Base-by-base conservation (phyloP, 2,329 filamentous ascomycete genomes). In the Pezicula radicicola region DNA sequence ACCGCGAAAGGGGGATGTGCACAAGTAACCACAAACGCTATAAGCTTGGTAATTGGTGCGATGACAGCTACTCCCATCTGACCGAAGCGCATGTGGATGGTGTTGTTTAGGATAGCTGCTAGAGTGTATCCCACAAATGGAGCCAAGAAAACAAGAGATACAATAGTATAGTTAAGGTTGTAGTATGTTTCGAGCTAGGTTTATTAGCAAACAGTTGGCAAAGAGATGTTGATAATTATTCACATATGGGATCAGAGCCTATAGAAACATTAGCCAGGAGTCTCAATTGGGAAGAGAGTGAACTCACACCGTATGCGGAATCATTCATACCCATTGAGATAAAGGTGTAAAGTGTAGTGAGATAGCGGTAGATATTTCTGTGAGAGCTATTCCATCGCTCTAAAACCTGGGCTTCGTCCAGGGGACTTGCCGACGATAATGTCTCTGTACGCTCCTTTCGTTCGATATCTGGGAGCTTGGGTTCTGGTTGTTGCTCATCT, bases 31-130 rank as follows among this genome's bases (percentile, higher is more conserved):
- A 85, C 67, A 62, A 88, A 89, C 19, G 84, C 82, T 25, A 83
- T 59, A 9, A 89, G 63, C 59, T 88, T 86, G 56, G 76, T 80
- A n/a, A 76, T 53, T 0, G 87, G 83, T 0, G 77, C 83, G 9
- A 89, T 66, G 47, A 88, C 62, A 13, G 87, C 86, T 13, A 91
- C 78, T 13, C 88, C 88, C n/a, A 85, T 78, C 62, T 89, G 87
- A 37, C 88, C 88, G 46, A 83, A 50, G 37, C 37, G 27, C 19
- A 74, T 74, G 60, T 85, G 87, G 43, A 89, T 76, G 9, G 69
- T 68, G 63, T 85, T 87, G 66, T 88, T 90, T 46, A 79, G 64
- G 1, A 88, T 67, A 1, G 84, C 85, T 1, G 85, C 83, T 2
- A 77, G 60, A 13, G 81, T 75, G 68, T 89, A 89, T 44, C 85